Conservation (phyloP, 352 stramenopile species). For the Thalassiosira exigua region DNA sequence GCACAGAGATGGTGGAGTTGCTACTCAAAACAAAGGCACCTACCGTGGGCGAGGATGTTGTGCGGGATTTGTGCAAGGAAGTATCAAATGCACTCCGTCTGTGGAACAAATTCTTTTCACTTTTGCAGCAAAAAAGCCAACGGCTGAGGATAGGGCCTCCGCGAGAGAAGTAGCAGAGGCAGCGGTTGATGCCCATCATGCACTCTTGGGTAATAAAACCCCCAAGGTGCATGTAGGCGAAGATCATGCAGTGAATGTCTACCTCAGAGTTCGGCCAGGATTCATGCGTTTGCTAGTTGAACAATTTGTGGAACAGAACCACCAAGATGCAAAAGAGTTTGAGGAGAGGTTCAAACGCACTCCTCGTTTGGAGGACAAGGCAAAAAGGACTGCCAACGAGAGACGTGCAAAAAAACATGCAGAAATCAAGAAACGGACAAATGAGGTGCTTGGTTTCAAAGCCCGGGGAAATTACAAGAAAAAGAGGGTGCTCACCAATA, state of each 20-base stretch:
- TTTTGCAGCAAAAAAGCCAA: constrained; percentile 14
- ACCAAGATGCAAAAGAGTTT: not conserved
- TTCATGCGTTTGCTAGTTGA: constrained; percentile 8
- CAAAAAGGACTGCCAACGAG: too few relatives aligned
- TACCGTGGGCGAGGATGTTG: too few relatives aligned
- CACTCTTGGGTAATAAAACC: constrained; percentile 12
- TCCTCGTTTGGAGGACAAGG: too few relatives aligned
- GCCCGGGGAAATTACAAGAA: too few relatives aligned
- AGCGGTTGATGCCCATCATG: not conserved
- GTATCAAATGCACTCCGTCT: too few relatives aligned
- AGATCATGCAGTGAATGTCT: constrained; percentile 8
- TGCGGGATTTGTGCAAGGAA: too few relatives aligned
- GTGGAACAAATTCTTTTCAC: constrained; percentile 16
- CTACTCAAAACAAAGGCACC: too few relatives aligned
- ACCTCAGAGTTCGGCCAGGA: constrained; percentile 1
- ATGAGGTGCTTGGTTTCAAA: too few relatives aligned
- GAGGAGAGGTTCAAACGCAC: constrained; percentile 9
- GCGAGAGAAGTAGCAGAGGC: not conserved
- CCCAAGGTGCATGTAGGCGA: constrained; percentile 16
- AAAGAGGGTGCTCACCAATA: too few relatives aligned
- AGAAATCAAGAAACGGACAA: too few relatives aligned
- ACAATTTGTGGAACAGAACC: constrained; percentile 5
- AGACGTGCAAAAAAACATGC: too few relatives aligned
- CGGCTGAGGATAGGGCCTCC: not conserved
- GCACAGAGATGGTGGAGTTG: too few relatives aligned